These are phyloP conservation scores for Rhodotorula sp. DNA, from an alignment of 1,284 basidiomycete genomes.

Conservation along the genomic window DNA sequence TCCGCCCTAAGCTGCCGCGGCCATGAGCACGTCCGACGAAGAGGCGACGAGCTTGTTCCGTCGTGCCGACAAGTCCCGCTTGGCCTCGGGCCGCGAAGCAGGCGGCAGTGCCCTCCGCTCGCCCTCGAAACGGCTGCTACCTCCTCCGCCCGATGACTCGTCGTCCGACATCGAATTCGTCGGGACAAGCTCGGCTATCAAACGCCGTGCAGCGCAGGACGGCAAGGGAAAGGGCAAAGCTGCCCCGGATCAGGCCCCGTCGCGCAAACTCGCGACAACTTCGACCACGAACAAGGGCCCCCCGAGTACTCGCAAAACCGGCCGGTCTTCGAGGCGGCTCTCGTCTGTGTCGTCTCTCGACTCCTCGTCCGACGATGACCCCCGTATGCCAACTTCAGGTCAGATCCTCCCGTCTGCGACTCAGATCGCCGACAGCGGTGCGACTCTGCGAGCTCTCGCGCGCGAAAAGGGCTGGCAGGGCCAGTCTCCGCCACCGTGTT, in stretches of 20 bases:
- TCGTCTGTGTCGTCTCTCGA: conserved; percentile 1
- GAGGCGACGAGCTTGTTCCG: conserved; percentile 7
- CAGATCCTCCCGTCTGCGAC: conserved; percentile 13
- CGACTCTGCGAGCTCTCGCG: conserved; percentile 4
- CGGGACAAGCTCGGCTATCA: not conserved
- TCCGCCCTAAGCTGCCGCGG: not conserved
- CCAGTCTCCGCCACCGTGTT: conserved; percentile 3
- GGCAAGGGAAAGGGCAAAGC: not conserved
- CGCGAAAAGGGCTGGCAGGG: conserved; percentile 14
- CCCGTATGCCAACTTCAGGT: not conserved
- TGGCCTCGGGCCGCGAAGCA: no score
- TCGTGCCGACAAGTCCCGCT: not conserved
- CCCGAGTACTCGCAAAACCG: not conserved
- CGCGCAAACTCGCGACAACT: no score
- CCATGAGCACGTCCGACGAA: conserved; percentile 6
- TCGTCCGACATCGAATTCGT: conserved; percentile 20
- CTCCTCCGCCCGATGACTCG: not conserved
- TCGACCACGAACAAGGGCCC: not conserved
- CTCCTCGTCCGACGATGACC: not conserved
- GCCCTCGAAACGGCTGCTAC: no score
- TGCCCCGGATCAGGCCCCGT: not conserved
- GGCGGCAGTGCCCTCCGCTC: no score
- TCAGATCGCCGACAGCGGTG: conserved; percentile 11
- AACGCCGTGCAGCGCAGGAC: not conserved
- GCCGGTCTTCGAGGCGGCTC: not conserved